Percentiles rank a stretch among this genome's conserved stretches.
Evolutionary conservation across 1,284 basidiomycete species (phyloP).

Genomic region (Irpex sp.): DNA sequence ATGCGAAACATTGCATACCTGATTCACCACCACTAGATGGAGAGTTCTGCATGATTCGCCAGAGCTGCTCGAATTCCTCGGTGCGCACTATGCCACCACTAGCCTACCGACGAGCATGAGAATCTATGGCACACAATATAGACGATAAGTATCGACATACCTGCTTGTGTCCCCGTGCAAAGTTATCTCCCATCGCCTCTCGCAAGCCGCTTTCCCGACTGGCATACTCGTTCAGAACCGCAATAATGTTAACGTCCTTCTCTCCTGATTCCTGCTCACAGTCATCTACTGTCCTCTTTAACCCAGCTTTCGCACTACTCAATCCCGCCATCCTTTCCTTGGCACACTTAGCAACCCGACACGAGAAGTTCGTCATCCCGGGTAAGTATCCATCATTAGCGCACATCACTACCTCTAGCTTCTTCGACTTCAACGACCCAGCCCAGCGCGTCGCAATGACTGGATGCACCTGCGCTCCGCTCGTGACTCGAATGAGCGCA

Average conservation of each 20-base stretch:
- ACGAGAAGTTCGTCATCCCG: slow-evolving; percentile 29
- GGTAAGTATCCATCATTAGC: slow-evolving; percentile 29
- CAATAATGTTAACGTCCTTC: slow-evolving; percentile 25
- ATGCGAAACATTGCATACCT: neutral
- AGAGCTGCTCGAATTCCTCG: slow-evolving; percentile 25
- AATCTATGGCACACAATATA: neutral
- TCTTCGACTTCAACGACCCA: slow-evolving; percentile 25
- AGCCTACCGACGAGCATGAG: slow-evolving; percentile 16
- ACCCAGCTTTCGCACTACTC: neutral
- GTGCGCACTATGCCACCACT: slow-evolving; percentile 29
- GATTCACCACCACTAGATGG: slow-evolving; percentile 1
- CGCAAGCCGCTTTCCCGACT: slow-evolving; percentile 22
- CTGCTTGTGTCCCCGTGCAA: slow-evolving; percentile 30
- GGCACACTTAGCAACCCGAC: slow-evolving; percentile 23
- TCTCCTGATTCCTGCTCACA: neutral
- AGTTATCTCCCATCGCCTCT: slow-evolving; percentile 27
- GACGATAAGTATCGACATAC: slow-evolving; percentile 4
- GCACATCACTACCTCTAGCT: slow-evolving; percentile 30
- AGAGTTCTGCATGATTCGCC: slow-evolving; percentile 21
- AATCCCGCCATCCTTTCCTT: neutral
- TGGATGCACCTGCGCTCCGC: slow-evolving; percentile 29
- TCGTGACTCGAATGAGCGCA: slow-evolving; percentile 28
- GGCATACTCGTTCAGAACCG: slow-evolving; percentile 26
- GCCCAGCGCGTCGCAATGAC: slow-evolving; percentile 32
- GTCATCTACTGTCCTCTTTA: slow-evolving; percentile 3